Conservation (phyloP, 2,329 filamentous ascomycete species). For the Pestalotiopsis fici region DNA sequence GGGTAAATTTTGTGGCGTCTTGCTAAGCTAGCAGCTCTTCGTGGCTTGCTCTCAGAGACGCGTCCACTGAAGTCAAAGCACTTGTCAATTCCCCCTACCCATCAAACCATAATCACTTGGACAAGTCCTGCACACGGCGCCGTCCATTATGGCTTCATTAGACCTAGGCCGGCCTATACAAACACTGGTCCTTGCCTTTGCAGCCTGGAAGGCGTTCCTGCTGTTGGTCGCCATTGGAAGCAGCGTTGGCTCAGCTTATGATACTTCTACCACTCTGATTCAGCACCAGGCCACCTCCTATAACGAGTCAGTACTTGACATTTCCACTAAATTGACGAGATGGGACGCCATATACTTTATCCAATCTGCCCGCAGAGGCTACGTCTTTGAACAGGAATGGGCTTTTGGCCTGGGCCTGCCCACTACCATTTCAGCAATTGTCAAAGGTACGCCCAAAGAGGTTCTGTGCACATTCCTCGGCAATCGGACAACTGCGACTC, state of each 20-base stretch:
- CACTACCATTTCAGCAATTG: slow-evolving; percentile 37
- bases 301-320: slow-evolving; percentile 29
- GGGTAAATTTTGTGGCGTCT: background rate
- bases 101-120: background rate
- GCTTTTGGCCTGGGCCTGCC: slow-evolving; percentile 66
- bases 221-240: slow-evolving; percentile 59
- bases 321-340: slow-evolving; percentile 63
- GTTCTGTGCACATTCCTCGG: background rate
- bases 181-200: slow-evolving; percentile 45
- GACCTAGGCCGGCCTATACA: slow-evolving; percentile 15
- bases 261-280: slow-evolving; percentile 70
- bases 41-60: background rate
- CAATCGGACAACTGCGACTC: background rate
- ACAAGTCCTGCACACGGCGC: background rate
- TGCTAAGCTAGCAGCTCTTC: background rate
- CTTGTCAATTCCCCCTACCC: background rate
- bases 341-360: slow-evolving; percentile 85
- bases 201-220: slow-evolving; percentile 67
- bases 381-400: slow-evolving; percentile 82
- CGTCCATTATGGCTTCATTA: slow-evolving; percentile 20
- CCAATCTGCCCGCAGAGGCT: slow-evolving; percentile 61
- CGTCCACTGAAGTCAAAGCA: background rate
- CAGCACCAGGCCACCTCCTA: slow-evolving; percentile 39
- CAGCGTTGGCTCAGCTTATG: slow-evolving; percentile 64
- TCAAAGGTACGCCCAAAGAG: slow-evolving; percentile 27